Base-by-base conservation (phyloP, 2,329 filamentous ascomycete genomes). In the Tetracladium maxilliforme region DNA sequence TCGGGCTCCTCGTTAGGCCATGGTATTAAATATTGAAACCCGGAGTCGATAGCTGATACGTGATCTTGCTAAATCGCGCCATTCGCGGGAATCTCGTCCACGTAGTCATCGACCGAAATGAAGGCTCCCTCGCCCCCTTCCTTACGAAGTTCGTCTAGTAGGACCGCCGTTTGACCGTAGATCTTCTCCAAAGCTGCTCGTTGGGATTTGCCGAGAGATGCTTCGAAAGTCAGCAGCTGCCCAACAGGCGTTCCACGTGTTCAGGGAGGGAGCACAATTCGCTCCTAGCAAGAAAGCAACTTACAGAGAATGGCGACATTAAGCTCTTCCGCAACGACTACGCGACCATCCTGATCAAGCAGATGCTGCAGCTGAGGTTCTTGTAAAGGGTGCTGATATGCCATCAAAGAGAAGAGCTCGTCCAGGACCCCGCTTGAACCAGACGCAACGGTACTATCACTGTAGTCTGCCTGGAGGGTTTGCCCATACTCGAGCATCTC, bases 241-340 rank as follows among this genome's bases (percentile, higher is more conserved):
- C 14, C n/a, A 11, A 14, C 24, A 29, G n/a, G 16, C 13, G 14
- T 30, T 21, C 26, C 23, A 25, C 14, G 30, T 19, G 24, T 15
- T 18, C 11, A 12, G 13, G 44, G 38, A 22, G 42, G 13, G 20
- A 30, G 30, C n/a, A n/a, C n/a, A n/a, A n/a, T n/a, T n/a, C 10
- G 9, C 12, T 19, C 7, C 14, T 6, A 6, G n/a, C n/a, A 19
- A 21, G 7, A 16, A 11, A 32, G 37, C 28, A 27, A 62, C 73
- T 56, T 57, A 92, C 84, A 72, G 31, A 98, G 51, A 39, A 98
- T 93, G 23, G 83, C 86, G 32, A 82, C 81, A 49, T 95, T 95
- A 29, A 98, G 59, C 48, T 93, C 86, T 54, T 98, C 90, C 7
- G 86, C 86, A 20, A 95, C 82, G 11, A 70, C 62, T 11, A 74